Percentiles rank a stretch among this genome's conserved stretches.
These are phyloP conservation scores for Purpureocillium takamizusanense DNA, from an alignment of 2,329 filamentous ascomycete species.

Conservation along the genomic window DNA sequence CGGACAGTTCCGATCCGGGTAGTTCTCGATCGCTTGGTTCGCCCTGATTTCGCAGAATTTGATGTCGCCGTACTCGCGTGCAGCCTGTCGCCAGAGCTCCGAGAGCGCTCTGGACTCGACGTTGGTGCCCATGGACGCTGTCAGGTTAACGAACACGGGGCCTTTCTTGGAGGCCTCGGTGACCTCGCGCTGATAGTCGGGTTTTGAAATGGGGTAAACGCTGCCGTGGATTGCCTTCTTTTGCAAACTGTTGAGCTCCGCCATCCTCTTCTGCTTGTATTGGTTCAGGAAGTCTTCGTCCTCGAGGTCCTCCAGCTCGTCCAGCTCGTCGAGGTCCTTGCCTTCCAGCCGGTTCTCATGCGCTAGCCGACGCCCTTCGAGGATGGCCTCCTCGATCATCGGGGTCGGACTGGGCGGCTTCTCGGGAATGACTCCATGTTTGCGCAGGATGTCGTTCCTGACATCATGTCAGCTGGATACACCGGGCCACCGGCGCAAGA, in stretches of 20 bases:
- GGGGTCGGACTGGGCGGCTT: constrained; percentile 93
- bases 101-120: constrained; percentile 75
- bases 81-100: constrained; percentile 79
- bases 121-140: constrained; percentile 68
- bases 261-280: constrained; percentile 81
- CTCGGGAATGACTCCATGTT: constrained; percentile 95
- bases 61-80: constrained; percentile 79
- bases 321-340: constrained; percentile 88
- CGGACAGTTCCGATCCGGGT: constrained; percentile 89
- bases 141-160: constrained; percentile 70
- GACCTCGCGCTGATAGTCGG: constrained; percentile 84
- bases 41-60: constrained; percentile 97
- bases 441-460: constrained; percentile 97
- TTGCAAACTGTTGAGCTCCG: constrained; percentile 67
- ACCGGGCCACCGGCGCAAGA: too few relatives aligned
- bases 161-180: constrained; percentile 76
- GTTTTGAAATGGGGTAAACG: constrained; percentile 90
- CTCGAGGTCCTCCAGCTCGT: constrained; percentile 89
- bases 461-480: constrained; percentile 12
- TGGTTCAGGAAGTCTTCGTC: constrained; percentile 84
- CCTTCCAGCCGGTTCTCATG: constrained; percentile 90
- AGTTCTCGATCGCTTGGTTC: constrained; percentile 90
- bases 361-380: constrained; percentile 72
- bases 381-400: constrained; percentile 88
- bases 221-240: constrained; percentile 75